These are phyloP conservation scores for Suhomyces chickasaworum DNA, from an alignment of 1,139 yeast genomes.

Conservation along the genomic window DNA sequence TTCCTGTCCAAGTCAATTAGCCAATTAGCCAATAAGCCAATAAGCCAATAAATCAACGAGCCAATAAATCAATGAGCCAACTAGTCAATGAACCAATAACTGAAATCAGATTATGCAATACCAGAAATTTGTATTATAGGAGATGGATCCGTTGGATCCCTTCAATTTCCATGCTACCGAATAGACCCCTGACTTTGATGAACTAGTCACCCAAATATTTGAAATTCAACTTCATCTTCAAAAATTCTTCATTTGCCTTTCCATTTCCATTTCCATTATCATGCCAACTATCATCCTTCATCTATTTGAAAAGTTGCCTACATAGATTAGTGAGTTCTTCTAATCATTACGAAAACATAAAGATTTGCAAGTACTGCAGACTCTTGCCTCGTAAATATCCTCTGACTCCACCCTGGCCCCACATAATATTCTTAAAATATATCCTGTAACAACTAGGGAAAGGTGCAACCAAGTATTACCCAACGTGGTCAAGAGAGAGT, in stretches of 20 bases:
- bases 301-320: background rate
- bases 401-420: too few relatives aligned
- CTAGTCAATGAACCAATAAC: background rate
- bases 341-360: background rate
- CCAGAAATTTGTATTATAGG: background rate
- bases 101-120: background rate
- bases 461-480: background rate
- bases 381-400: background rate
- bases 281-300: background rate
- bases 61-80: too few relatives aligned
- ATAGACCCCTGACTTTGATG: background rate
- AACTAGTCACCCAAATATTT: background rate
- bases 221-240: background rate
- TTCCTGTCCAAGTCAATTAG: too few relatives aligned
- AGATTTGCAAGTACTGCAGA: background rate
- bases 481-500: background rate
- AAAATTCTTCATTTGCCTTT: too few relatives aligned
- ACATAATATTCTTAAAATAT: too few relatives aligned
- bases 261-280: background rate
- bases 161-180: background rate
- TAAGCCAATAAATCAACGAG: too few relatives aligned
- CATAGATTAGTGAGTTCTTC: background rate
- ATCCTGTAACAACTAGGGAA: too few relatives aligned
- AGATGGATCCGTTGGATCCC: background rate
- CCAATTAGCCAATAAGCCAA: too few relatives aligned